Evolutionary conservation across 352 stramenopile species (phyloP), one percentile per base, ranked within the genome.

Genomic region (Phytophthora cryptogea): DNA sequence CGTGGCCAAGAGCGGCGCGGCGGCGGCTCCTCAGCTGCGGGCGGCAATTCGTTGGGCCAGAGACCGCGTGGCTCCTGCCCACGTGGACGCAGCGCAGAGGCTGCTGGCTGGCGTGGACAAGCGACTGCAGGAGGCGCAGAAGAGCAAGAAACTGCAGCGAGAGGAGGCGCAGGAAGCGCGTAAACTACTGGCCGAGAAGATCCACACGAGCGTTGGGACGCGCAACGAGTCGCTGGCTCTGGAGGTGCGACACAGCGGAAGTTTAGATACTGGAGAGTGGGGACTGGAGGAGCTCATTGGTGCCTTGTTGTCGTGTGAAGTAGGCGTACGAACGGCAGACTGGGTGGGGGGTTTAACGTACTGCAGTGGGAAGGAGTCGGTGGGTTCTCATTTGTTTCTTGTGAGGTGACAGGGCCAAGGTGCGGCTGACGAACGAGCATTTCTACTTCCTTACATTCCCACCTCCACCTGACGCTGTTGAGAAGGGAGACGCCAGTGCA

Each of bases 381-480:
- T 27, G 36, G 45, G 6, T 48, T 16, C 33, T 40, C 2, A 41
- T 6, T n/a, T 23, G 16, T 27, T 35, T 20, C 13, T 36, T 16
- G 16, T 43, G 14, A 20, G 28, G 13, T 45, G 45, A 17, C 17
- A 73, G 68, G 2, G 70, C 61, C 8, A 59, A 58, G 0, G 81
- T 93, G 28, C 74, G 80, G 8, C 65, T 87, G n/a, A 81, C 69
- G 39, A 91, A 93, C 50, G 72, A 90, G 41, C 63, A 81, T 48
- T 80, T 79, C 39, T 91, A 91, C 60, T 76, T 77, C 10, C 69
- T 93, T 31, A 69, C 65, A n/a, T 90, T 88, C 27, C 83, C 83
- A 32, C 36, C 16, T 32, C 63, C 59, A 32, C 2, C 20, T 23
- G 20, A 23, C 20, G 20, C 20, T 23, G 23, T 42, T 16, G 8